phyloP scores from a whole-genome alignment of 2,329 filamentous ascomycete genomes.

The Talaromyces sp. region DNA sequence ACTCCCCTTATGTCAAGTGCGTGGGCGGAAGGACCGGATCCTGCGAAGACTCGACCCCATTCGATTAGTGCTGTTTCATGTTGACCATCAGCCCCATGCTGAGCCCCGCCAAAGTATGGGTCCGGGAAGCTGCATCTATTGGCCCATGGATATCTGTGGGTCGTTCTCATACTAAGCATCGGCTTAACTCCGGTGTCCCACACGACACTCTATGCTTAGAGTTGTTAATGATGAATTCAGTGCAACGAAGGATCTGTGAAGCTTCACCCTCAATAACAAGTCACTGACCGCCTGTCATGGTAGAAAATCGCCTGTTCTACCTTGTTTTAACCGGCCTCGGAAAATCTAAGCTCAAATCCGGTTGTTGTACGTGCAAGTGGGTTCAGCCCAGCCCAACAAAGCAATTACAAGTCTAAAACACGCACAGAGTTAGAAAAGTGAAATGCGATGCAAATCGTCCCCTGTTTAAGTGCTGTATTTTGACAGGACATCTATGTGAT shows the following conservation, averaged over 20 bases:
- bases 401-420: not conserved
- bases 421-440: not conserved
- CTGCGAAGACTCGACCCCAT: not conserved
- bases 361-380: conserved; percentile 15
- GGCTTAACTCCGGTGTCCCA: not conserved
- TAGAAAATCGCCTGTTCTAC: not conserved
- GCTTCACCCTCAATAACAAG: not conserved
- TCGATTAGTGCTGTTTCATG: not conserved
- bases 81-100: not conserved
- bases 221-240: not conserved
- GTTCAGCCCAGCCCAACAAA: not conserved
- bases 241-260: not conserved
- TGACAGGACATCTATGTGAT: conserved; percentile 8
- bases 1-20: not conserved
- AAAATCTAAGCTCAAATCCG: conserved; percentile 13
- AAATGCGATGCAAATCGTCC: conserved; percentile 8
- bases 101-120: not conserved
- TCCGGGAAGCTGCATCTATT: not conserved
- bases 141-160: not conserved
- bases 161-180: not conserved
- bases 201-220: no score
- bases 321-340: not conserved
- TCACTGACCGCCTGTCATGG: not conserved
- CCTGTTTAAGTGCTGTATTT: conserved; percentile 2
- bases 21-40: not conserved